Conservation (phyloP, 495 filamentous ascomycete species). For the Tuber microsphaerosporum region DNA sequence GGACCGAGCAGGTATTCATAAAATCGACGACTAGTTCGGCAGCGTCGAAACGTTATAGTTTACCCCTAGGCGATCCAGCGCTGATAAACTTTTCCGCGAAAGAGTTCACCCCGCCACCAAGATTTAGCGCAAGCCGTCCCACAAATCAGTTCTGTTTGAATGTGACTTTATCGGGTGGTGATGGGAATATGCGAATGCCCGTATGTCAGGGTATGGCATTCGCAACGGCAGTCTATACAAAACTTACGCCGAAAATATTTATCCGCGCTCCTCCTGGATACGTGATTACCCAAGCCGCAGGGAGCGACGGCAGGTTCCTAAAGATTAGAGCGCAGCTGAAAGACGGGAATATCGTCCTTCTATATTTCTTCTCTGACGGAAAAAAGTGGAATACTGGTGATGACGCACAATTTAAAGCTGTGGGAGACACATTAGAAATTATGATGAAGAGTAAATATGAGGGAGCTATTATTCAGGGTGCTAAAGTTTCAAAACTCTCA, state of each 20-base stretch:
- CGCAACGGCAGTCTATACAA: conserved; percentile 65
- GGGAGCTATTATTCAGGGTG: conserved; percentile 64
- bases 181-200: conserved; percentile 12
- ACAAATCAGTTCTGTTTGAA: conserved; percentile 8
- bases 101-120: not conserved
- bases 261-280: conserved; percentile 50
- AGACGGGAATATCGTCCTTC: not conserved
- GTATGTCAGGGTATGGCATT: conserved; percentile 70
- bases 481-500: conserved; percentile 48
- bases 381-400: not conserved
- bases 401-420: not conserved
- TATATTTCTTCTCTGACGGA: conserved; percentile 42
- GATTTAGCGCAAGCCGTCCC: not conserved
- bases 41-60: not conserved
- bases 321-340: conserved; percentile 3
- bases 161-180: conserved; percentile 3
- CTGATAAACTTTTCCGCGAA: conserved; percentile 5
- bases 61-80: not conserved
- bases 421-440: not conserved
- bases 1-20: not conserved
- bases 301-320: not conserved
- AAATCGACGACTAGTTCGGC: not conserved
- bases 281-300: not conserved
- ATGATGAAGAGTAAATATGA: not conserved
- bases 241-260: conserved; percentile 61